Conservation (phyloP, 2,329 filamentous ascomycete genomes). For the Penicillium janthinellum region DNA sequence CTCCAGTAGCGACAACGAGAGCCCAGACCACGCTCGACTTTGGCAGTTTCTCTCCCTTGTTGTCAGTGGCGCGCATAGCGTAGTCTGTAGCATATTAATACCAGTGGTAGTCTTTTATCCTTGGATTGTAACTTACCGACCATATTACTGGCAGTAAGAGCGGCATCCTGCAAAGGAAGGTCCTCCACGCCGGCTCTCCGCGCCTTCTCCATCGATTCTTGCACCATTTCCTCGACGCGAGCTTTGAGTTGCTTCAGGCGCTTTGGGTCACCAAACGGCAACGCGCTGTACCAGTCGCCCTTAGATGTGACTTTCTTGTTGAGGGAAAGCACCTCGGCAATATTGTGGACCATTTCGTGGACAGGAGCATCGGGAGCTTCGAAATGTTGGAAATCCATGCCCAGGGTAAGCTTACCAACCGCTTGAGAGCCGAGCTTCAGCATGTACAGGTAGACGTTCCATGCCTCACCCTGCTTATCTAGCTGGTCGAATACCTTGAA, state of each 20-base stretch:
- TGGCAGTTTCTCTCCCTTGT: slow-evolving; percentile 58
- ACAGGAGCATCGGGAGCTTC: slow-evolving; percentile 47
- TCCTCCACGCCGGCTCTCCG: slow-evolving; percentile 29
- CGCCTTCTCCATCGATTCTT: slow-evolving; percentile 26
- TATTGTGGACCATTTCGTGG: slow-evolving; percentile 55
- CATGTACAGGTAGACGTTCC: slow-evolving; percentile 56
- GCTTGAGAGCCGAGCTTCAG: slow-evolving; percentile 50
- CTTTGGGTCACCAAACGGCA: slow-evolving; percentile 62
- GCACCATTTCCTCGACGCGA: slow-evolving; percentile 25
- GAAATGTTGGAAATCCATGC: slow-evolving; percentile 51
- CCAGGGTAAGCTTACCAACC: slow-evolving; percentile 49
- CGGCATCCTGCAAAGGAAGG: slow-evolving; percentile 47
- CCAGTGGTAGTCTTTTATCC: too few species aligned
- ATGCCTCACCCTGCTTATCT: slow-evolving; percentile 49
- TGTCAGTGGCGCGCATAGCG: slow-evolving; percentile 55
- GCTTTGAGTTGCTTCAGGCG: slow-evolving; percentile 34
- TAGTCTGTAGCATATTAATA: slow-evolving; percentile 47
- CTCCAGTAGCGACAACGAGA: slow-evolving; percentile 57
- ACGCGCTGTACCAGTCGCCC: slow-evolving; percentile 57
- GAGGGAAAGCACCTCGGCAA: slow-evolving; percentile 55
- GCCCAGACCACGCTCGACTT: slow-evolving; percentile 43
- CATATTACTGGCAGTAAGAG: slow-evolving; percentile 43
- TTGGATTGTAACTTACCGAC: slow-evolving; percentile 34
- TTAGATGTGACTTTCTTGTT: slow-evolving; percentile 62
- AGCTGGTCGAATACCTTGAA: slow-evolving; percentile 54